Percentiles rank a stretch among this genome's conserved stretches.
These are phyloP conservation scores for Zarea fungicola DNA, from an alignment of 2,329 filamentous ascomycete species.

Conservation along the genomic window DNA sequence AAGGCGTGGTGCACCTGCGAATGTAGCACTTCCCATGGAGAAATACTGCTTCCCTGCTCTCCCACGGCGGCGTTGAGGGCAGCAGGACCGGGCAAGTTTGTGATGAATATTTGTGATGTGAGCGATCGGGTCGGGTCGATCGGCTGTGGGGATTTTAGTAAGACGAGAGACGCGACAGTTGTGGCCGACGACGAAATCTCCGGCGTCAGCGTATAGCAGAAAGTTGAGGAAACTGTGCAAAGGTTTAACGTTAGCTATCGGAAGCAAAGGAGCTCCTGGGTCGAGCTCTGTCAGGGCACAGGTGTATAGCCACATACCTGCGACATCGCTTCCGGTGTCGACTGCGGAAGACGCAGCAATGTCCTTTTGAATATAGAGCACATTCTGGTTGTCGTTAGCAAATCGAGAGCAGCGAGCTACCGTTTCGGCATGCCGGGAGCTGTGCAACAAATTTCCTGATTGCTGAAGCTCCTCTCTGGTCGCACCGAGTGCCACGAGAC, in stretches of 20 bases:
- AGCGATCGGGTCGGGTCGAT: slow-evolving; percentile 81
- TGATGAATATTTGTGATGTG: slow-evolving; percentile 83
- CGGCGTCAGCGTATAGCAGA: slow-evolving; percentile 73
- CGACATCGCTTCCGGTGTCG: slow-evolving; percentile 42
- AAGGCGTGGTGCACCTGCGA: slow-evolving; percentile 86
- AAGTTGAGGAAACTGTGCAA: slow-evolving; percentile 42
- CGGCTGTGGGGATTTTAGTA: slow-evolving; percentile 83
- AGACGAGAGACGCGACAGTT: slow-evolving; percentile 80
- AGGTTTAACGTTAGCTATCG: background rate
- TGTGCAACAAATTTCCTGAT: slow-evolving; percentile 76
- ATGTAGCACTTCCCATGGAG: slow-evolving; percentile 88
- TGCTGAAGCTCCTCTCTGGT: slow-evolving; percentile 73
- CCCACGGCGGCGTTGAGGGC: slow-evolving; percentile 60
- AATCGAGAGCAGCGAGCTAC: slow-evolving; percentile 84
- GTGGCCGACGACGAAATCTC: slow-evolving; percentile 75
- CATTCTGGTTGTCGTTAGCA: slow-evolving; percentile 79
- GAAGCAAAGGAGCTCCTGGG: background rate
- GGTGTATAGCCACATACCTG: slow-evolving; percentile 38
- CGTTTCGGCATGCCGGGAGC: slow-evolving; percentile 68
- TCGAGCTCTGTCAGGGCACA: background rate
- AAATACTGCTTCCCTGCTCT: slow-evolving; percentile 67
- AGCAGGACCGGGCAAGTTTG: slow-evolving; percentile 81
- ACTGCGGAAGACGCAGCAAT: slow-evolving; percentile 48
- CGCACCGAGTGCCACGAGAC: slow-evolving; percentile 70
- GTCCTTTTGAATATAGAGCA: slow-evolving; percentile 89